Conservation (phyloP, 2,329 filamentous ascomycete genomes). For the Colletotrichum australisinense region DNA sequence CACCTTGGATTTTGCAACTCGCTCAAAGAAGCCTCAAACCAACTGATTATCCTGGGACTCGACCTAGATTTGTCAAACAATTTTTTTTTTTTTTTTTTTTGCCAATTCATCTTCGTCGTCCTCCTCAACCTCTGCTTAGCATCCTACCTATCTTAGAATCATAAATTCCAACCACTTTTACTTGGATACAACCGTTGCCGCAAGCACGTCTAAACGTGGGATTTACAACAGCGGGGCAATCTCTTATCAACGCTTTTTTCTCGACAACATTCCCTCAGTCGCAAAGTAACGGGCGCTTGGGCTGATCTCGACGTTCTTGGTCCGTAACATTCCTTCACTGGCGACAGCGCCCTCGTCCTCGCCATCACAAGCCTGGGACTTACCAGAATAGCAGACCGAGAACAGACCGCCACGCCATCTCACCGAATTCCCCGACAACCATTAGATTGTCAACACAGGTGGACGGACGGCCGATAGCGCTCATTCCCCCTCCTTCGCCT, state of each 20-base stretch:
- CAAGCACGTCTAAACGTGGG: background rate
- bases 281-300: constrained; percentile 4
- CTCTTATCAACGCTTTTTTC: background rate
- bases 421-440: constrained; percentile 19
- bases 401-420: constrained; percentile 23
- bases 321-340: constrained; percentile 17
- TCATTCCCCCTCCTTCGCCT: background rate
- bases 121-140: background rate
- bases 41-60: background rate
- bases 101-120: background rate
- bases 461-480: constrained; percentile 3
- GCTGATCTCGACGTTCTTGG: constrained; percentile 15
- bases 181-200: background rate
- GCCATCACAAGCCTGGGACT: constrained; percentile 4
- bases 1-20: constrained; percentile 27
- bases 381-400: background rate
- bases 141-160: background rate
- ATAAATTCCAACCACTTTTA: background rate
- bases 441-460: constrained; percentile 19
- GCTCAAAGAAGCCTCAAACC: constrained; percentile 10
- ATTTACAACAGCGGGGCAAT: background rate
- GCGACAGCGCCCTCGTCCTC: background rate
- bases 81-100: background rate
- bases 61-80: background rate
- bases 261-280: constrained; percentile 18